phyloP scores from a whole-genome alignment of 2,329 filamentous ascomycete species.

The Talaromyces sp. region DNA sequence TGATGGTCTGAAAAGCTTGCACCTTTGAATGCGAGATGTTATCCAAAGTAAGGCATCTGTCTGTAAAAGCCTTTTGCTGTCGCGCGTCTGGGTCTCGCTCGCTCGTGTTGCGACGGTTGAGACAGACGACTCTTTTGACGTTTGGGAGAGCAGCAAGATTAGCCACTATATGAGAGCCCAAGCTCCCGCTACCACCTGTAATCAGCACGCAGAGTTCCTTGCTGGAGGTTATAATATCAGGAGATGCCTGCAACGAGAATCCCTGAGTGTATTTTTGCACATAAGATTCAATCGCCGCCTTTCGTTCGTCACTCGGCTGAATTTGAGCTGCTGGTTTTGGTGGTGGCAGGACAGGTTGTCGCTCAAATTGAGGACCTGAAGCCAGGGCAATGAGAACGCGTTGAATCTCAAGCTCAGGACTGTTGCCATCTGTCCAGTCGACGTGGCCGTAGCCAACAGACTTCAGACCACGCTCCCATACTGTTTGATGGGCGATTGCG shows the following conservation, averaged over 20 bases:
- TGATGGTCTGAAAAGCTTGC: slow-evolving; percentile 44
- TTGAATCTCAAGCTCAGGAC: slow-evolving; percentile 10
- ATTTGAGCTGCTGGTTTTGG: neutral
- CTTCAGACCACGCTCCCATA: slow-evolving; percentile 17
- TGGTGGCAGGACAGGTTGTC: neutral
- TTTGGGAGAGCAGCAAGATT: slow-evolving; percentile 23
- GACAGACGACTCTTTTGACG: slow-evolving; percentile 35
- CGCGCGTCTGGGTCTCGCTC: slow-evolving; percentile 19
- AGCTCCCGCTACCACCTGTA: slow-evolving; percentile 36
- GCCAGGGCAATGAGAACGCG: slow-evolving; percentile 17
- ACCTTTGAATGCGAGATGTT: slow-evolving; percentile 29
- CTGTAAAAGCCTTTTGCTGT: slow-evolving; percentile 29
- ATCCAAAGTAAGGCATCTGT: slow-evolving; percentile 19
- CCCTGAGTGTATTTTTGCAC: slow-evolving; percentile 17
- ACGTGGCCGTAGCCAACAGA: slow-evolving; percentile 17
- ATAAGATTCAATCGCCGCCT: slow-evolving; percentile 16
- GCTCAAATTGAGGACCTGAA: slow-evolving; percentile 10
- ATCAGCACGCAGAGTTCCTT: slow-evolving; percentile 29
- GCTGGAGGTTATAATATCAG: neutral
- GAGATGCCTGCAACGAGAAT: slow-evolving; percentile 12
- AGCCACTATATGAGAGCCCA: slow-evolving; percentile 38
- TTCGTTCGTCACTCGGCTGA: slow-evolving; percentile 8
- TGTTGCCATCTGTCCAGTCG: slow-evolving; percentile 18
- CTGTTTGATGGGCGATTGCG: slow-evolving; percentile 12
- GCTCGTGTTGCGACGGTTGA: slow-evolving; percentile 38